A percentile compares a stretch with the other conserved stretches of the same genome.
phyloP scores from a whole-genome alignment of 1,139 yeast genomes.

The Candida albicans region DNA sequence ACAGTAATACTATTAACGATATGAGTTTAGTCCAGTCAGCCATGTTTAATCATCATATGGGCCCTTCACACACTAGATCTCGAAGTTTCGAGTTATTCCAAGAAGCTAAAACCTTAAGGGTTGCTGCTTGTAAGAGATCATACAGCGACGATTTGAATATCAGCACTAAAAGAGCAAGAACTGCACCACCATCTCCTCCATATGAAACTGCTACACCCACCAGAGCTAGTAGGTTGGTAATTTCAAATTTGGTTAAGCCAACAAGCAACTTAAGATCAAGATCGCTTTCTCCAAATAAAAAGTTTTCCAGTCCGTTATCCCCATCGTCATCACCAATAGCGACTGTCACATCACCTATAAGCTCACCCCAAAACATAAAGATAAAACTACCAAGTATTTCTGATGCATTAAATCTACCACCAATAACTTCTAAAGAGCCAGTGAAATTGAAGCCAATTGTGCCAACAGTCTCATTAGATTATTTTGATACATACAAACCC shows the following conservation, averaged over 20 bases:
- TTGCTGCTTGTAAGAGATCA: slow-evolving; percentile 24
- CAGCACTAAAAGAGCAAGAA: slow-evolving; percentile 41
- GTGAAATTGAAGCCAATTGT: slow-evolving; percentile 34
- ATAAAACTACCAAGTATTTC: slow-evolving; percentile 41
- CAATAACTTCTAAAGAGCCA: slow-evolving; percentile 26
- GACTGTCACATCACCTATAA: slow-evolving; percentile 21
- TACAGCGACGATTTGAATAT: slow-evolving; percentile 22
- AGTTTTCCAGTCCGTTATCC: slow-evolving; percentile 29
- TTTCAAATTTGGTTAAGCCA: slow-evolving; percentile 8
- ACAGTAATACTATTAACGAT: slow-evolving; percentile 1
- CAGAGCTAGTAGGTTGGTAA: slow-evolving; percentile 3
- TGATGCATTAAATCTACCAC: slow-evolving; percentile 32
- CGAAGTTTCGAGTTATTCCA: slow-evolving; percentile 32
- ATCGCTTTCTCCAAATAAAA: slow-evolving; percentile 36
- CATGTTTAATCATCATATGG: slow-evolving; percentile 34
- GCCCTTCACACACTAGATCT: slow-evolving; percentile 32
- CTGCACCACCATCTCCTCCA: slow-evolving; percentile 56
- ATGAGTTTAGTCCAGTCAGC: slow-evolving; percentile 27
- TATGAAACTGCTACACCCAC: slow-evolving; percentile 12
- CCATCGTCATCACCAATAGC: slow-evolving; percentile 32
- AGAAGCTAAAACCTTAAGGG: slow-evolving; percentile 15
- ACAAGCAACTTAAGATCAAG: slow-evolving; percentile 23
- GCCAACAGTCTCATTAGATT: slow-evolving; percentile 48
- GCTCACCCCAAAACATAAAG: slow-evolving; percentile 16
- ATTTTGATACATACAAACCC: slow-evolving; percentile 50